Evolutionary conservation across 164 flowering plant genomes (phyloP), one percentile per base, ranked within the genome.

Genomic region (Stephania cephalantha): DNA sequence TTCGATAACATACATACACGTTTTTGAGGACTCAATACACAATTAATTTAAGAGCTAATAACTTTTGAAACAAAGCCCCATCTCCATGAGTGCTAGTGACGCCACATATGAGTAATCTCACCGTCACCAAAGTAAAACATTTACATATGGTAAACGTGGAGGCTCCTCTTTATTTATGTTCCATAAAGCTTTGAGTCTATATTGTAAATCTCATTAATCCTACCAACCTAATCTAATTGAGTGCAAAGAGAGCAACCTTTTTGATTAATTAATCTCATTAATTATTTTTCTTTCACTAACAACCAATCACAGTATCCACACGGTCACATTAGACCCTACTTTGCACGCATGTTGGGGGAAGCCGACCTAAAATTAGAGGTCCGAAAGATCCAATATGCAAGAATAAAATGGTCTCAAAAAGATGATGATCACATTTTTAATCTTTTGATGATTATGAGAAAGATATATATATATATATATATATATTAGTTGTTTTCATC

Each of bases 221-320:
- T 70, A 70, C 71, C 71, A 70, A 45, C 71, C 45, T 42, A 31
- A 68, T 9, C 71, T 70, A 0, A 35, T 70, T 70, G 72, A 70
- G 72, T 70, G 53, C 25, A 46, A 70, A 46, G 29, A 7, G 53
- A 46, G 72, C 55, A 70, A 69, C 69, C 69, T 11, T 25, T 66
- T 66, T 8, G 8, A 20, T 65, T 65, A 20, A 44, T 46, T 69
- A 18, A 13, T 69, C 44, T 42, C n/a, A 17, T 46, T 70, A 45
- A 17, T 46, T 70, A 45, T 46, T 30, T 70, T 70, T 20, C 29
- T 70, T 70, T 70, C 55, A 70, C 53, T 45, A 45, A 70, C 52
- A 22, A 9, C 52, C 72, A 70, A n/a, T 68, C 50, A 68, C 46
- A 68, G 9, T 68, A 12, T 35, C 46, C 17, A 31, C 4, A 68